A percentile compares a stretch with the other conserved stretches of the same genome.
These are phyloP conservation scores for Tolypocladium sp. DNA, from an alignment of 2,329 filamentous ascomycete species.

Conservation along the genomic window DNA sequence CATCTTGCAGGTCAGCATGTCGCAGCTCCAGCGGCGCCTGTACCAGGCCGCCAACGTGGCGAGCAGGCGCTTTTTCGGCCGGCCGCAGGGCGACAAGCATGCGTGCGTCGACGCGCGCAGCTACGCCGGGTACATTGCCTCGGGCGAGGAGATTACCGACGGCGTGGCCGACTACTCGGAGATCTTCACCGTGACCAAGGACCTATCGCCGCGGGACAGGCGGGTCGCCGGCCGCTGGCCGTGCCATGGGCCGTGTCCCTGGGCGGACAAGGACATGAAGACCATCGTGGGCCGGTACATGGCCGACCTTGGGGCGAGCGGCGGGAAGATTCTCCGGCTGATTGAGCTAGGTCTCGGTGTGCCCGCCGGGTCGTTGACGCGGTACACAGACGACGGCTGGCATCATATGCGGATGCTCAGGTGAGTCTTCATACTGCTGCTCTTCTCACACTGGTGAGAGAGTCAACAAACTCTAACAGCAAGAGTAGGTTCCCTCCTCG, in stretches of 20 bases:
- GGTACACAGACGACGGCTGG: constrained; percentile 38
- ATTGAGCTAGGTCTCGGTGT: constrained; percentile 34
- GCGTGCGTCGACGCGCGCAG: constrained; percentile 33
- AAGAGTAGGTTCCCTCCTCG: constrained; percentile 19
- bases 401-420: constrained; percentile 40
- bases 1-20: constrained; percentile 36
- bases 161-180: constrained; percentile 42
- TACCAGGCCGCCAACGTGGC: constrained; percentile 25
- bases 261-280: constrained; percentile 33
- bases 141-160: constrained; percentile 37
- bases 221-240: constrained; percentile 34
- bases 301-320: constrained; percentile 27
- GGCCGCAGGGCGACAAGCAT: constrained; percentile 25
- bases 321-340: constrained; percentile 35
- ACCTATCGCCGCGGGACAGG: constrained; percentile 26
- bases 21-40: constrained; percentile 19
- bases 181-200: constrained; percentile 43
- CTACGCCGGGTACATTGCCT: constrained; percentile 39
- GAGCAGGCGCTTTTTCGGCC: constrained; percentile 29
- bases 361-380: constrained; percentile 27
- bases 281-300: constrained; percentile 29
- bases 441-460: too few relatives aligned
- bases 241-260: constrained; percentile 39
- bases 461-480: too few relatives aligned
- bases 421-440: constrained; percentile 14